A percentile compares a stretch with the other conserved stretches of the same genome.
phyloP scores from a whole-genome alignment of 495 filamentous ascomycete species.

The Aspergillus homomorphus region DNA sequence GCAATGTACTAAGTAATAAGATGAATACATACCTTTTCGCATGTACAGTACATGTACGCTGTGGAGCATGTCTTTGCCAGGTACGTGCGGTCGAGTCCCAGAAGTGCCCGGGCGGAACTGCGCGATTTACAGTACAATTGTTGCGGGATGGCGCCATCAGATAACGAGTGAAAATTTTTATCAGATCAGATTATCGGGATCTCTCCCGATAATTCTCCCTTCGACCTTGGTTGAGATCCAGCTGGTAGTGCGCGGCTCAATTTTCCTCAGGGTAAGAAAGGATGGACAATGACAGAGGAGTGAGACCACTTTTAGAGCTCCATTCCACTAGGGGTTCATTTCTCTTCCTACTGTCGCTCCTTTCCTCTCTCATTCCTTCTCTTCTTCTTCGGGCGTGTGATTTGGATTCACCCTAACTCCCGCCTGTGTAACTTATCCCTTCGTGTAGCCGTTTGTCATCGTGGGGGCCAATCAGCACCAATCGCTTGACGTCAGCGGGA shows the following conservation, averaged over 20 bases:
- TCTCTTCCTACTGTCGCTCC: no score
- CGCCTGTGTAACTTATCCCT: no score
- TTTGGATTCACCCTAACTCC: no score
- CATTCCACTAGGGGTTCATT: no score
- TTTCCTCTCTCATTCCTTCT: neutral
- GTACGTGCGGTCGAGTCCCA: neutral
- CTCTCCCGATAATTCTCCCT: neutral
- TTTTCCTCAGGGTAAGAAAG: neutral
- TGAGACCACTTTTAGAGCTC: no score
- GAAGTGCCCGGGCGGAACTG: neutral
- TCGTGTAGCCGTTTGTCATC: neutral
- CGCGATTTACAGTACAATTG: constrained; percentile 3
- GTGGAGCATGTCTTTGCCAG: no score
- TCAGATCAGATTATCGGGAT: constrained; percentile 28
- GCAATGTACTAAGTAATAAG: no score
- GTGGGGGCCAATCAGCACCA: constrained; percentile 1
- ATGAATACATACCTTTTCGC: no score
- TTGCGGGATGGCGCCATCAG: constrained; percentile 25
- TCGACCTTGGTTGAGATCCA: constrained; percentile 5
- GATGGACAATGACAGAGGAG: no score
- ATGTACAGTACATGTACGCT: no score
- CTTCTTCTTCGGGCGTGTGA: no score
- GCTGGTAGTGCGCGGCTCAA: neutral
- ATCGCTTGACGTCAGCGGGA: constrained; percentile 10
- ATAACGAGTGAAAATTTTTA: constrained; percentile 28